Conservation (phyloP, 352 stramenopile species). For the Pythium aphanidermatum region DNA sequence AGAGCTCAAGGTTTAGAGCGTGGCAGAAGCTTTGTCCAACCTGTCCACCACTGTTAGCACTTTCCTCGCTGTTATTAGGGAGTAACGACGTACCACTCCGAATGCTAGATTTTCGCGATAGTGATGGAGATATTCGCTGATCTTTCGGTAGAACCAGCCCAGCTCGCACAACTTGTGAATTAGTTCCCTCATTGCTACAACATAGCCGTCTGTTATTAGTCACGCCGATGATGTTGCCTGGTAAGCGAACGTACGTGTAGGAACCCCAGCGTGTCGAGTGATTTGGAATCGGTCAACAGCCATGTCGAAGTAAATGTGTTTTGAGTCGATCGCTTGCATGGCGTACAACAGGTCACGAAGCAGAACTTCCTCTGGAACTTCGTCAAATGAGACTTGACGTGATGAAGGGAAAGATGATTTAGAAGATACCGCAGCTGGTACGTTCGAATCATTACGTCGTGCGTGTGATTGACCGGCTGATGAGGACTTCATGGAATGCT, state of each 20-base stretch:
- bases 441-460: no score
- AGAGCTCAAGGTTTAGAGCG: conserved; percentile 88
- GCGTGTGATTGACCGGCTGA: no score
- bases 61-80: no score
- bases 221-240: no score
- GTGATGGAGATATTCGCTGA: conserved; percentile 72
- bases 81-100: conserved; percentile 48
- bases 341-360: conserved; percentile 89
- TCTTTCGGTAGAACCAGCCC: conserved; percentile 88
- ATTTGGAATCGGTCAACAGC: conserved; percentile 77
- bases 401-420: conserved; percentile 1
- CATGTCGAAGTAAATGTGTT: conserved; percentile 82
- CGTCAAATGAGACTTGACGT: conserved; percentile 40
- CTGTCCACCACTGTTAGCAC: conserved; percentile 17
- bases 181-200: conserved; percentile 82
- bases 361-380: conserved; percentile 82
- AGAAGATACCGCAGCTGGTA: no score
- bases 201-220: no score
- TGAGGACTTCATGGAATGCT: conserved; percentile 27
- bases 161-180: conserved; percentile 83
- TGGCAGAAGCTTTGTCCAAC: conserved; percentile 88
- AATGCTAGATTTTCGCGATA: conserved; percentile 69
- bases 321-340: conserved; percentile 91
- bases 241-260: conserved; percentile 49
- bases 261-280: conserved; percentile 61